Base-by-base conservation (phyloP, 2,329 filamentous ascomycete genomes). In the Neurospora crassa region DNA sequence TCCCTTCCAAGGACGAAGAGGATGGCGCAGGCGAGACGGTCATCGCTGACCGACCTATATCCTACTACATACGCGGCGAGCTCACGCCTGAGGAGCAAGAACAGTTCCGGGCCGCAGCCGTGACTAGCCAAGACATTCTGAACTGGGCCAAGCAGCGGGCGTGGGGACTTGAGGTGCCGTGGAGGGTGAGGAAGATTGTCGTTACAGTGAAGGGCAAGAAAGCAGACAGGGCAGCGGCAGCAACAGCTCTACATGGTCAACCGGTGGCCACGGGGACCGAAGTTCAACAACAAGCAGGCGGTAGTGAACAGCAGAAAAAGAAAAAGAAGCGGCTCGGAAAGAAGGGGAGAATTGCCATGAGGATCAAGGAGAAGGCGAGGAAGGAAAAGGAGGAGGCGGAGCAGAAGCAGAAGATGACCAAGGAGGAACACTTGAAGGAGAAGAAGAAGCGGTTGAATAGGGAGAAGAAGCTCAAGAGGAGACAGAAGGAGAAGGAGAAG, bases 401-500 rank as follows among this genome's bases (percentile, higher is more conserved):
- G 37, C 81, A 78, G 73, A 82, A 81, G 74, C 79, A 82, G 70
- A 75, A 80, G 68, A 74, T 81, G 73, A 81, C 82, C 20, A 90
- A 88, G 78, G 87, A 88, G 76, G 84, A 88, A 74, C 84, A 85
- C 68, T 74, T 89, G 40, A 84, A 82, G 75, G 87, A 89, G 70
- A 90, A 89, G 82, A 89, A 88, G 81, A 88, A 88, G 80, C 82
- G 87, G 74, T 77, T 88, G 74, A 90, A 90, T 75, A 80, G 86
- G 71, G 78, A 85, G 75, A 89, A 87, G 81, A 89, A 90, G 81
- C 75, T 89, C 72, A 86, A 87, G 78, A 83, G 84, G 76, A 84
- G 84, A 76, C 83, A 84, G 63, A 90, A 90, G 79, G 86, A 84
- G 73, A 87, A 83, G 77, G 85, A 85, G 75, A 82, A 83, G 79